Evolutionary conservation across 345 rosid species (phyloP).

Genomic region (Fremontodendron californicum): DNA sequence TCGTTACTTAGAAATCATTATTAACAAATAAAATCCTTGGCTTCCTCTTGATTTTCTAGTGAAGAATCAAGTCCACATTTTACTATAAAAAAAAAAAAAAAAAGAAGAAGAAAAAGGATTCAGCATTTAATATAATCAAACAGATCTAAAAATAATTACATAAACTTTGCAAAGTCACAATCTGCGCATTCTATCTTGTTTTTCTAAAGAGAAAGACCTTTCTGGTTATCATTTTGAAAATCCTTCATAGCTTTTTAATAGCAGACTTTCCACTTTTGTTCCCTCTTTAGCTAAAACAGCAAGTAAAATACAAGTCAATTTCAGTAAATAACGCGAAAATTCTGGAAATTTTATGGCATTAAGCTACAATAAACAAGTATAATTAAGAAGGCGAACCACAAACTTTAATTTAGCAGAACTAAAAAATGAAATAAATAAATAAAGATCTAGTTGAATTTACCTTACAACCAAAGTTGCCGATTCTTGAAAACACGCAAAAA

Average conservation of each 20-base stretch:
- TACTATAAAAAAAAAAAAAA: background rate
- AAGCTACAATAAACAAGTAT: background rate
- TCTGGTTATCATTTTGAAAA: background rate
- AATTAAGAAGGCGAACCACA: background rate
- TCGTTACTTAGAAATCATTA: background rate
- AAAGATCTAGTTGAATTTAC: slow-evolving; percentile 19
- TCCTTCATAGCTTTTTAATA: background rate
- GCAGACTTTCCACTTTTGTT: background rate
- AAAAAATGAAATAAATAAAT: background rate
- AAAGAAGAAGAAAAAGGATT: background rate
- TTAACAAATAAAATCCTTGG: background rate
- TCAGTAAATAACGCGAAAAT: background rate
- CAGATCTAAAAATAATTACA: background rate
- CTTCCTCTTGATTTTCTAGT: background rate
- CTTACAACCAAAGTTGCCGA: slow-evolving; percentile 17
- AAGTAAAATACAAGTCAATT: background rate
- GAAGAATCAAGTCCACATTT: background rate
- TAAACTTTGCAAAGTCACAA: background rate
- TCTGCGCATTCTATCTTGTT: background rate
- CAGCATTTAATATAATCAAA: background rate
- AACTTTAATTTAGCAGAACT: background rate
- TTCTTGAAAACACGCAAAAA: slow-evolving; percentile 7
- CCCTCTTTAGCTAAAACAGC: background rate
- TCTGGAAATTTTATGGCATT: background rate
- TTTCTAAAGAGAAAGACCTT: background rate